Conservation (phyloP, 164 flowering plant genomes). For the Vitis riparia region DNA sequence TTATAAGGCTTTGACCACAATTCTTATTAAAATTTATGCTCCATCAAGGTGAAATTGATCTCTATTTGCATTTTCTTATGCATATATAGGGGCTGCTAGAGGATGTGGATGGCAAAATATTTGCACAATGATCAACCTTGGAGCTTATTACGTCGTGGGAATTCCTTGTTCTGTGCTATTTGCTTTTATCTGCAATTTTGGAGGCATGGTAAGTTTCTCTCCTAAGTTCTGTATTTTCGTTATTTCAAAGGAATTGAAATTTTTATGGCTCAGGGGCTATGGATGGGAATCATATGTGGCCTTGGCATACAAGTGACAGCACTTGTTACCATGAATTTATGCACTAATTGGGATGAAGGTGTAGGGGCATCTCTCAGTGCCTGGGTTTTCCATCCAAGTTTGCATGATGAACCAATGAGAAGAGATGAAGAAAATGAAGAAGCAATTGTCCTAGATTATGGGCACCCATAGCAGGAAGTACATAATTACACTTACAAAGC, state of each 20-base stretch:
- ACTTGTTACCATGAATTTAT: conserved; percentile 41
- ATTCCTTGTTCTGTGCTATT: conserved; percentile 56
- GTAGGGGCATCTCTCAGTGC: no score
- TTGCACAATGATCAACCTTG: conserved; percentile 51
- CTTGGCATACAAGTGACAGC: conserved; percentile 39
- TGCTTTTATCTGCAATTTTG: conserved; percentile 48
- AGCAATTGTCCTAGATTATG: no score
- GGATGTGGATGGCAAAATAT: conserved; percentile 78
- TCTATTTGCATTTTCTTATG: neutral
- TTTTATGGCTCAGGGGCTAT: conserved; percentile 40
- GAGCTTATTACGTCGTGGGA: conserved; percentile 58
- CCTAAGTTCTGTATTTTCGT: neutral
- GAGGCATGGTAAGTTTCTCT: conserved; percentile 43
- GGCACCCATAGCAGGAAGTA: no score
- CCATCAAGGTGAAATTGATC: neutral
- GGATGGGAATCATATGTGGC: conserved; percentile 60
- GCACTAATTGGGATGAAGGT: no score
- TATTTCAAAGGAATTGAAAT: neutral
- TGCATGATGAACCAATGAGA: no score
- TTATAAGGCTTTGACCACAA: neutral
- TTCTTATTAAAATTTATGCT: neutral
- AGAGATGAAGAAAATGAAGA: no score
- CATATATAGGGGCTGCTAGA: conserved; percentile 53
- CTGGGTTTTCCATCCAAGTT: no score
- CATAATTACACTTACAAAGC: no score